Conservation (phyloP, 768 basidiomycete species). For the Galerina sulciceps region DNA sequence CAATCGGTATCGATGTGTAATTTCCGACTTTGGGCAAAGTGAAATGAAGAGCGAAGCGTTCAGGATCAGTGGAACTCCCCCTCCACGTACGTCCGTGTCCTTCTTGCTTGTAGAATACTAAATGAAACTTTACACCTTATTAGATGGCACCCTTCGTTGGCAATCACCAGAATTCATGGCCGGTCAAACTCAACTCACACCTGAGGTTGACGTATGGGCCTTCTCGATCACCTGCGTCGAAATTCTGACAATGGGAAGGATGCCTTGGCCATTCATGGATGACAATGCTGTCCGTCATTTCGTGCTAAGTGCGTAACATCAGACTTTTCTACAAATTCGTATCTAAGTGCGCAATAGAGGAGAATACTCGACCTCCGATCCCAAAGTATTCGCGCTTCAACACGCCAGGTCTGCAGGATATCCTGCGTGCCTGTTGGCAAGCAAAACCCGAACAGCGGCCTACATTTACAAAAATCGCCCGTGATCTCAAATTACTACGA, state of each 20-base stretch:
- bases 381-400: conserved; percentile 46
- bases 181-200: conserved; percentile 50
- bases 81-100: conserved; percentile 44
- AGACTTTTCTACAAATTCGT: neutral
- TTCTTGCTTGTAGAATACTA: neutral
- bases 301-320: conserved; percentile 49
- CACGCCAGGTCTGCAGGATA: conserved; percentile 40
- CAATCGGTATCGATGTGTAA: conserved; percentile 66
- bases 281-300: conserved; percentile 55
- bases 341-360: conserved; percentile 36
- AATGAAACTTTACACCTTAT: neutral
- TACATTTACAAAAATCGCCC: conserved; percentile 53
- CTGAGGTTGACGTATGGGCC: conserved; percentile 69
- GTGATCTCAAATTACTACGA: conserved; percentile 50
- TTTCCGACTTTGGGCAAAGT: conserved; percentile 85
- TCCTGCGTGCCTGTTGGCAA: conserved; percentile 64
- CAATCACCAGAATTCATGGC: conserved; percentile 70
- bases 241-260: conserved; percentile 63
- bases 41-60: conserved; percentile 79
- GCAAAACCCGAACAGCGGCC: conserved; percentile 55
- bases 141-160: conserved; percentile 74
- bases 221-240: conserved; percentile 74
- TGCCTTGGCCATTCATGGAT: conserved; percentile 61
- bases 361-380: conserved; percentile 54
- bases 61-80: conserved; percentile 56